These are phyloP conservation scores for Carallia brachiata DNA, from an alignment of 345 rosid genomes.

Conservation along the genomic window DNA sequence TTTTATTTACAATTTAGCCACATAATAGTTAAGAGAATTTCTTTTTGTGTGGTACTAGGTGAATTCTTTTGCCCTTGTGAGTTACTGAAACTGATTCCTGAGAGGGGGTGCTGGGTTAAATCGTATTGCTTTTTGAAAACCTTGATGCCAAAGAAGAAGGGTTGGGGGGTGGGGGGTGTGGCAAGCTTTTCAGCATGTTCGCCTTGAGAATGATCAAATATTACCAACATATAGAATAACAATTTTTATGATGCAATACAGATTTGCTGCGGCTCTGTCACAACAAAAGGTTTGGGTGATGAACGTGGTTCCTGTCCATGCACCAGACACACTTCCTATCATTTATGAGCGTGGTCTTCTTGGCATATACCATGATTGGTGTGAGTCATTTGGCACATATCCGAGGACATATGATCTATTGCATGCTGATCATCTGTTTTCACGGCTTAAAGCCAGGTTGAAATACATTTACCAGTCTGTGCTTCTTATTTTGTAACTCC, in stretches of 20 bases:
- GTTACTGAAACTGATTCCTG: no score
- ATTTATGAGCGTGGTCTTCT: constrained; percentile 77
- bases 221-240: background rate
- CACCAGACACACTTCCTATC: constrained; percentile 89
- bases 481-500: background rate
- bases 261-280: constrained; percentile 84
- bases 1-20: no score
- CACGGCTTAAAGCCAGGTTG: constrained; percentile 89
- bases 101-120: no score
- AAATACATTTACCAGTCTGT: background rate
- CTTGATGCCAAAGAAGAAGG: no score
- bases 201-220: no score
- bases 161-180: no score
- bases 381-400: constrained; percentile 82
- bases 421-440: constrained; percentile 94
- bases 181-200: no score
- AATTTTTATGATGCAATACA: constrained; percentile 29
- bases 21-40: no score
- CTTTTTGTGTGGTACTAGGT: no score
- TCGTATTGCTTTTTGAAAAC: no score
- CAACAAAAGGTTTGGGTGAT: constrained; percentile 85
- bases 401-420: constrained; percentile 96
- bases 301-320: constrained; percentile 86
- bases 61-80: no score
- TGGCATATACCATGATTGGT: constrained; percentile 96